Conservation (phyloP, 306 rosid species). For the Lotus japonicus region DNA sequence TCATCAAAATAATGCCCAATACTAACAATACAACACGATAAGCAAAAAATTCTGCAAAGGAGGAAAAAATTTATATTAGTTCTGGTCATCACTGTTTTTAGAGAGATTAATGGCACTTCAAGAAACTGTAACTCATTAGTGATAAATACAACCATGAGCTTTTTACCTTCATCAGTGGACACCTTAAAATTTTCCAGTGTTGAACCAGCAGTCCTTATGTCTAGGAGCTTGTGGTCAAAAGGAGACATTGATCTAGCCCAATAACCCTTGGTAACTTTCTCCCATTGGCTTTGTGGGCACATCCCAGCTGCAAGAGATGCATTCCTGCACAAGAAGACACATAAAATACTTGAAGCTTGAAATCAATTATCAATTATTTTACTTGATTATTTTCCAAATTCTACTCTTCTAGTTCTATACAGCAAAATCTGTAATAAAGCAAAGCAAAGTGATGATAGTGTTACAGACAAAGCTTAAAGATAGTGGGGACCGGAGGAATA, state of each 20-base stretch:
- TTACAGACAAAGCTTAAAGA: background rate
- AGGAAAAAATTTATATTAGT: background rate
- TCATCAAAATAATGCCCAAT: constrained; percentile 60
- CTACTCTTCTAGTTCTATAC: background rate
- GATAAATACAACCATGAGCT: constrained; percentile 1
- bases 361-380: background rate
- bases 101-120: background rate
- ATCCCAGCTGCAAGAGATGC: constrained; percentile 59
- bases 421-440: background rate
- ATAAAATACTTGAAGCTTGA: background rate
- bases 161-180: constrained; percentile 69
- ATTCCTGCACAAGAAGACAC: constrained; percentile 50
- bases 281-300: constrained; percentile 84
- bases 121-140: constrained; percentile 8
- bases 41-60: constrained; percentile 56
- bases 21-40: constrained; percentile 53
- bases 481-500: no score
- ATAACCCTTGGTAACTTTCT: constrained; percentile 66
- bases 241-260: constrained; percentile 84
- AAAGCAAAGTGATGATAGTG: no score
- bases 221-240: constrained; percentile 66
- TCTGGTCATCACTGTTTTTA: background rate
- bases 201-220: constrained; percentile 55
- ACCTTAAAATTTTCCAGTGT: constrained; percentile 63
- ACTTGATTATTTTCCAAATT: background rate